Evolutionary conservation across 306 rosid genomes (phyloP).

Genomic region (Cucurbita ficifolia): DNA sequence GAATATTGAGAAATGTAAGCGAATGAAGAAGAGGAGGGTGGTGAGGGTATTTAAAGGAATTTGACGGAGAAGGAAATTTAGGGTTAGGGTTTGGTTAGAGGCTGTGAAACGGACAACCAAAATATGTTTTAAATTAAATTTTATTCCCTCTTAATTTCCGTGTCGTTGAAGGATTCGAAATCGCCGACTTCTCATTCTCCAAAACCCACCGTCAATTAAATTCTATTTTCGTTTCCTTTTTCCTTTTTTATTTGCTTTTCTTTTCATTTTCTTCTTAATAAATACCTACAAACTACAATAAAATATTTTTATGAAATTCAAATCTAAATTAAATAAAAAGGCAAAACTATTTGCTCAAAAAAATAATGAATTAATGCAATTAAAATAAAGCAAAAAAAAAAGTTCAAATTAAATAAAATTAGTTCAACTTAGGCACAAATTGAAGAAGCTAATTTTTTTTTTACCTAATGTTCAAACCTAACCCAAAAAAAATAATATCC

Average conservation of each 20-base stretch:
- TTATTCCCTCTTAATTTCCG: background rate
- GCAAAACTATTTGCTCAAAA: too few relatives aligned
- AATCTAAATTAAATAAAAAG: too few relatives aligned
- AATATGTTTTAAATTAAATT: background rate
- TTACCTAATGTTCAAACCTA: too few relatives aligned
- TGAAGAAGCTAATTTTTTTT: too few relatives aligned
- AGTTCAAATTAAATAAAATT: too few relatives aligned
- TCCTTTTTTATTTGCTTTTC: background rate
- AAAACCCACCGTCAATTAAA: background rate
- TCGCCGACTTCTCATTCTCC: background rate
- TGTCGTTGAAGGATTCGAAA: background rate
- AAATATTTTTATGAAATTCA: too few relatives aligned
- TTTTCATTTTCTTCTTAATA: too few relatives aligned
- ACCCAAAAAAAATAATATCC: too few relatives aligned
- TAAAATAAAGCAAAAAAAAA: too few relatives aligned
- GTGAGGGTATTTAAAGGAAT: background rate
- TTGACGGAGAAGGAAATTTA: background rate
- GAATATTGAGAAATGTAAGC: background rate
- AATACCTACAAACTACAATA: too few relatives aligned
- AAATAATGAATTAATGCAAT: too few relatives aligned
- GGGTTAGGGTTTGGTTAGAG: slow-evolving; percentile 7
- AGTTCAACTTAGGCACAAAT: too few relatives aligned
- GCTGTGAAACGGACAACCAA: background rate
- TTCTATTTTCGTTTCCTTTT: background rate
- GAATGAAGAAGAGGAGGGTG: background rate